Evolutionary conservation across 306 rosid genomes (phyloP), one percentile per base, ranked within the genome.

Genomic region (Elaeagnus macrophylla): DNA sequence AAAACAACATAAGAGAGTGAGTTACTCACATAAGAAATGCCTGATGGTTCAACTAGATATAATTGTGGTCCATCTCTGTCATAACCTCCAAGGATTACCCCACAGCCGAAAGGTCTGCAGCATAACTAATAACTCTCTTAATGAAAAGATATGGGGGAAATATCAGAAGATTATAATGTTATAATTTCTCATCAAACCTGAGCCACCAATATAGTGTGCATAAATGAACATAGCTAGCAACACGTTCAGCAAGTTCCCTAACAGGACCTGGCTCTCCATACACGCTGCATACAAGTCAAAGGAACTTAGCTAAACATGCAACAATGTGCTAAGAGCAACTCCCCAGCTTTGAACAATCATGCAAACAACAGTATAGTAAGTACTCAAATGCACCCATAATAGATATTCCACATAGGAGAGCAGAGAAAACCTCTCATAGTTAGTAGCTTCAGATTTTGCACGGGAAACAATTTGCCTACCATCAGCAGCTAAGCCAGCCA

Each of bases 121-220:
- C 50, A 68, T 40, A 62, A 68, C 56, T 48, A 62, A 16, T 17
- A 41, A 37, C 48, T 72, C 5, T 41, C 54, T 51, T 18, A 42
- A 12, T 67, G 20, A 62, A 65, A 11, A 52, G 53, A 72, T 12
- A 68, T 57, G 7, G 39, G 64, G 54, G 52, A 13, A 64, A 57
- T 65, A 54, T 53, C 61, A 53, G 66, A 69, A 52, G 57, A 37
- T 54, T 11, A 54, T 19, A 32, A 60, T 40, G 44, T 25, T 40
- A 17, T 32, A 8, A 46, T 16, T 53, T 65, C 14, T 61, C 49
- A 54, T 53, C 75, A 51, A 51, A 89, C 97, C 97, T 84, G 75
- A 91, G 95, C 99, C 96, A 91, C 99, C 99, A 91, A 62, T 91
- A 91, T 45, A 91, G 79, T 1, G 96, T 91, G 67, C 99, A 91